These are phyloP conservation scores for Chaetomium sp. DNA, from an alignment of 2,329 filamentous ascomycete genomes.

Conservation along the genomic window DNA sequence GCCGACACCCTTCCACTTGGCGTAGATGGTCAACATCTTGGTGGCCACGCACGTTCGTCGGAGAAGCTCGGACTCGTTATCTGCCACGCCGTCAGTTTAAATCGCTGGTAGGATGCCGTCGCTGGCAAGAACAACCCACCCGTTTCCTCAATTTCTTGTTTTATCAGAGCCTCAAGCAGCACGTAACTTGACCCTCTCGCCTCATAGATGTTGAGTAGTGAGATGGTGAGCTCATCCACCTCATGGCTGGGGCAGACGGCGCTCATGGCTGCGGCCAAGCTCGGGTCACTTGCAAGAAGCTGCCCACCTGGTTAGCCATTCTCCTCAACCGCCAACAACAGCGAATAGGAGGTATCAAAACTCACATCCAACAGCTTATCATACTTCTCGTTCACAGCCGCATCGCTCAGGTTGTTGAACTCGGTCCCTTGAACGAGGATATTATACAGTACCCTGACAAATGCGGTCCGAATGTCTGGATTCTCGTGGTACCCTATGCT, in stretches of 20 bases:
- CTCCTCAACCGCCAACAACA: neutral
- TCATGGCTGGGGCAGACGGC: slow-evolving; percentile 67
- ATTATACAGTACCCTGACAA: slow-evolving; percentile 70
- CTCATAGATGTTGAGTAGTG: slow-evolving; percentile 70
- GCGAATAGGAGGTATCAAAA: slow-evolving; percentile 12
- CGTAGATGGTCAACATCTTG: slow-evolving; percentile 71
- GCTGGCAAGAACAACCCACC: slow-evolving; percentile 43
- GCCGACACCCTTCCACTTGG: slow-evolving; percentile 68
- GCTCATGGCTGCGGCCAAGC: slow-evolving; percentile 64
- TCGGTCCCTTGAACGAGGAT: slow-evolving; percentile 72
- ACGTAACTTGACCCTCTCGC: slow-evolving; percentile 64
- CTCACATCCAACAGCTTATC: slow-evolving; percentile 62
- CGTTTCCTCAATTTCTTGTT: slow-evolving; percentile 69
- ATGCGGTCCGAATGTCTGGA: slow-evolving; percentile 68
- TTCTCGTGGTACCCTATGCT: slow-evolving; percentile 73
- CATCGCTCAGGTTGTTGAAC: slow-evolving; percentile 68
- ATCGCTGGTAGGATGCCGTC: neutral
- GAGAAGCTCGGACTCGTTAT: slow-evolving; percentile 68
- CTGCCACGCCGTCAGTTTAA: slow-evolving; percentile 39
- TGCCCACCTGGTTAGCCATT: slow-evolving; percentile 34
- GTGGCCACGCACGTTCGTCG: slow-evolving; percentile 71
- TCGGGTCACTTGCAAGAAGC: slow-evolving; percentile 64
- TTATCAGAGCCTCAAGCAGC: slow-evolving; percentile 66
- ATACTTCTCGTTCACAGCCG: slow-evolving; percentile 69
- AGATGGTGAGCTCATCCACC: slow-evolving; percentile 69